phyloP scores from a whole-genome alignment of 192 early-diverging fungal genomes.

The Mortierella claussenii region DNA sequence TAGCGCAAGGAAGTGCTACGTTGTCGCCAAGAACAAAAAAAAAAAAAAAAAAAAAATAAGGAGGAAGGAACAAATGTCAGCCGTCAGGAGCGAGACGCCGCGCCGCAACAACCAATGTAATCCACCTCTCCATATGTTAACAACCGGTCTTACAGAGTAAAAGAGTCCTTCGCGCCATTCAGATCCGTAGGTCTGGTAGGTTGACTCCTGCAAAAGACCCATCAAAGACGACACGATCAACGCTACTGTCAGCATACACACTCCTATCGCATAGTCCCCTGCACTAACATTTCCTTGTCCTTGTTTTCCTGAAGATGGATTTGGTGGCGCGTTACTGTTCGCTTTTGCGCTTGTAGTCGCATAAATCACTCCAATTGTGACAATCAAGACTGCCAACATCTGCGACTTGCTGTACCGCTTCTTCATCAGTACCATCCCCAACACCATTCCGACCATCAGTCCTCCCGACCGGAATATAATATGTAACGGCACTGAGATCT shows the following conservation, averaged over 20 bases:
- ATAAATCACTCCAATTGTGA: slow-evolving; percentile 79
- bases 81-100: too few relatives aligned
- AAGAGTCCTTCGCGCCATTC: slow-evolving; percentile 92
- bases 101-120: too few relatives aligned
- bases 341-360: slow-evolving; percentile 67
- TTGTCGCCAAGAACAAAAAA: slow-evolving; percentile 10
- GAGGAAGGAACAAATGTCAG: too few relatives aligned
- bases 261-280: slow-evolving; percentile 72
- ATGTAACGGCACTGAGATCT: slow-evolving; percentile 88
- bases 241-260: slow-evolving; percentile 73
- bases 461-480: slow-evolving; percentile 91
- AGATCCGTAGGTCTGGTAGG: slow-evolving; percentile 79
- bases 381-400: slow-evolving; percentile 76
- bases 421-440: slow-evolving; percentile 71
- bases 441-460: slow-evolving; percentile 84
- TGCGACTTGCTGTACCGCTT: slow-evolving; percentile 67
- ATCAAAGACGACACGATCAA: slow-evolving; percentile 83
- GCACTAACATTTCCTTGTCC: slow-evolving; percentile 4
- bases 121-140: too few relatives aligned
- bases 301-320: slow-evolving; percentile 2
- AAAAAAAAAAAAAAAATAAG: not conserved
- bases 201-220: slow-evolving; percentile 85
- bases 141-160: slow-evolving; percentile 73
- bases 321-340: slow-evolving; percentile 20
- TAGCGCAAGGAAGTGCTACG: slow-evolving; percentile 82